phyloP scores from a whole-genome alignment of 176 grass and related monocot species.

The Musa troglodytarum region DNA sequence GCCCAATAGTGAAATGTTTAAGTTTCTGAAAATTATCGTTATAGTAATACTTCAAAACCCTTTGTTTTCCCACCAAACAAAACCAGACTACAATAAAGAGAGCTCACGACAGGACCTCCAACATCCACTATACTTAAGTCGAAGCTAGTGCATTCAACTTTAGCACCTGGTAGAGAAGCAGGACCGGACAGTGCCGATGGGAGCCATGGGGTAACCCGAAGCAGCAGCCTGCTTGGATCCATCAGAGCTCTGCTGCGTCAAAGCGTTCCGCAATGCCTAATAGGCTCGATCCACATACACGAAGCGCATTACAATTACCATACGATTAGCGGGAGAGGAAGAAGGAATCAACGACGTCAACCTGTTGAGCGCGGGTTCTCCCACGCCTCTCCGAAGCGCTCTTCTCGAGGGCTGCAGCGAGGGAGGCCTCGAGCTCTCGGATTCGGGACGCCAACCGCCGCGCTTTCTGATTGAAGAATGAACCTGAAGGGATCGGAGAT shows the following conservation, averaged over 20 bases:
- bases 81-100: background rate
- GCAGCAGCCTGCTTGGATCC: conserved; percentile 14
- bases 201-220: conserved; percentile 44
- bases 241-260: conserved; percentile 27
- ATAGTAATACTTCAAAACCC: no score
- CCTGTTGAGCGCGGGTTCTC: conserved; percentile 68
- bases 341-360: conserved; percentile 4
- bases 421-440: conserved; percentile 46
- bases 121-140: background rate
- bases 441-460: conserved; percentile 26
- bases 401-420: conserved; percentile 41
- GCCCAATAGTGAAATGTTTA: background rate
- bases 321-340: background rate
- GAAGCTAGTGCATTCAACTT: background rate
- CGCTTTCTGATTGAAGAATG: conserved; percentile 42
- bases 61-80: background rate
- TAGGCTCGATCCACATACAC: conserved; percentile 1
- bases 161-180: conserved; percentile 85
- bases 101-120: background rate
- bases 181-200: conserved; percentile 60
- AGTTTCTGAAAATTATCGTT: background rate
- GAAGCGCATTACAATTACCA: background rate
- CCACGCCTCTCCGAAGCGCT: conserved; percentile 67
- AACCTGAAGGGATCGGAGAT: conserved; percentile 21
- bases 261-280: conserved; percentile 53